Evolutionary conservation across 108 stramenopile species (phyloP).

Genomic region (Stephanodiscus triporus): DNA sequence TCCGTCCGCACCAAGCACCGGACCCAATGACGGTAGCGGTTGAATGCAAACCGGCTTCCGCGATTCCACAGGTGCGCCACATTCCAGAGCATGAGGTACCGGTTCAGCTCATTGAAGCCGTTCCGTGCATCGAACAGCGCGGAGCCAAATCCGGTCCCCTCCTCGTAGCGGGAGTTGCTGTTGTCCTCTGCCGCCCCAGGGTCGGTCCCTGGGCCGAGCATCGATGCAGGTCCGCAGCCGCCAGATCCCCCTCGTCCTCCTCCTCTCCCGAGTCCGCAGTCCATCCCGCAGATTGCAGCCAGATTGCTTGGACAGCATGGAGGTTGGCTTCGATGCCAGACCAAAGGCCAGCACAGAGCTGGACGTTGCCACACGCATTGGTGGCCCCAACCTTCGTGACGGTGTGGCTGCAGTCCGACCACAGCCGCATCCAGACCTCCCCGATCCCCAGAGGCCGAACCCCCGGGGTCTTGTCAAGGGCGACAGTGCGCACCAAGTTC

Average conservation of each 20-base stretch:
- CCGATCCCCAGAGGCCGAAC: constrained; percentile 44
- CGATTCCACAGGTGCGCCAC: constrained; percentile 10
- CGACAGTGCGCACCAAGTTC: constrained; percentile 22
- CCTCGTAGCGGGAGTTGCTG: neutral
- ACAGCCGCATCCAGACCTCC: constrained; percentile 7
- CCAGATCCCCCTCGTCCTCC: neutral
- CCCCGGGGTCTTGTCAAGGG: constrained; percentile 42
- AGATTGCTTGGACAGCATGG: constrained; percentile 1
- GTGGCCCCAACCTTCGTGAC: neutral
- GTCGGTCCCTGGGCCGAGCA: neutral
- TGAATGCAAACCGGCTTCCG: constrained; percentile 14
- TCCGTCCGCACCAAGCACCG: neutral
- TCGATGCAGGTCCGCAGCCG: neutral
- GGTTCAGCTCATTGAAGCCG: constrained; percentile 16
- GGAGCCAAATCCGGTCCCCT: neutral
- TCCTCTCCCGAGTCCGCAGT: neutral
- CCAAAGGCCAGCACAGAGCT: neutral
- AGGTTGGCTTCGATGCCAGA: neutral
- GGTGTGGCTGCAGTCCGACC: constrained; percentile 21
- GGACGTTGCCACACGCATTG: neutral
- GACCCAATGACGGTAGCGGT: constrained; percentile 12
- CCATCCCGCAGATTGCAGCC: constrained; percentile 3
- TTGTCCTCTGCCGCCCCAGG: neutral
- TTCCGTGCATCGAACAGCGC: constrained; percentile 12
- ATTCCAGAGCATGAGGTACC: constrained; percentile 6